These are phyloP conservation scores for Pseudocercospora pini-densiflorae DNA, from an alignment of 2,329 filamentous ascomycete species.

Conservation along the genomic window DNA sequence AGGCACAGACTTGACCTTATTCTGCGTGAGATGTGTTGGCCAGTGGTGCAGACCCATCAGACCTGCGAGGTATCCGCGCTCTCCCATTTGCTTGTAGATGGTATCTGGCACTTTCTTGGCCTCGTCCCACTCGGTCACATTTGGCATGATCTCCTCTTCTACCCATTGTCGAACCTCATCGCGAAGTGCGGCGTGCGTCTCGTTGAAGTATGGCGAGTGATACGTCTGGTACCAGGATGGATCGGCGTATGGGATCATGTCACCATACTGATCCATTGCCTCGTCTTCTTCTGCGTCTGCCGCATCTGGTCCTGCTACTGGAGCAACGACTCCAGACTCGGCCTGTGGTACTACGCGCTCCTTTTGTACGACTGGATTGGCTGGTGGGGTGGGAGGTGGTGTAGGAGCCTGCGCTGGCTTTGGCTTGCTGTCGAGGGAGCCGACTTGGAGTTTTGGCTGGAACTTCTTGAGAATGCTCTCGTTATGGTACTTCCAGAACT, in stretches of 20 bases:
- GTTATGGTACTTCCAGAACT: slow-evolving; percentile 76
- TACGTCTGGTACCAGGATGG: slow-evolving; percentile 76
- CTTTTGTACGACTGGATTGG: slow-evolving; percentile 43
- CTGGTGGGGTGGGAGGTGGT: slow-evolving; percentile 54
- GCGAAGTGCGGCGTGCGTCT: slow-evolving; percentile 88
- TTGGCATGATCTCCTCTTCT: slow-evolving; percentile 83
- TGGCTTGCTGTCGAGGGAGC: slow-evolving; percentile 87
- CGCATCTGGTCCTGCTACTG: slow-evolving; percentile 45
- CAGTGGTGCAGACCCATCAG: slow-evolving; percentile 78
- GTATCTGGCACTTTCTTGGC: slow-evolving; percentile 83
- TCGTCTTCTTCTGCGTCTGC: slow-evolving; percentile 61
- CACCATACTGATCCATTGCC: slow-evolving; percentile 81
- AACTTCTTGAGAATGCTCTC: slow-evolving; percentile 84
- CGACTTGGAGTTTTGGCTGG: slow-evolving; percentile 75
- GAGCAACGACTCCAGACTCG: slow-evolving; percentile 59
- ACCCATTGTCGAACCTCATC: slow-evolving; percentile 93
- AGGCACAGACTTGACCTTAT: slow-evolving; percentile 75
- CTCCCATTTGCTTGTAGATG: slow-evolving; percentile 96
- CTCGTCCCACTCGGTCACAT: slow-evolving; percentile 97
- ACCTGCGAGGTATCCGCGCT: slow-evolving; percentile 90
- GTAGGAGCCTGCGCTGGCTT: slow-evolving; percentile 53
- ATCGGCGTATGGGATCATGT: slow-evolving; percentile 87
- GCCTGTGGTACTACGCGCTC: slow-evolving; percentile 62
- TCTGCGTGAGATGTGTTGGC: slow-evolving; percentile 73
- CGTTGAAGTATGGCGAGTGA: slow-evolving; percentile 95